Conservation (phyloP, 257 asterid genomes). For the Buddleja alternifolia region DNA sequence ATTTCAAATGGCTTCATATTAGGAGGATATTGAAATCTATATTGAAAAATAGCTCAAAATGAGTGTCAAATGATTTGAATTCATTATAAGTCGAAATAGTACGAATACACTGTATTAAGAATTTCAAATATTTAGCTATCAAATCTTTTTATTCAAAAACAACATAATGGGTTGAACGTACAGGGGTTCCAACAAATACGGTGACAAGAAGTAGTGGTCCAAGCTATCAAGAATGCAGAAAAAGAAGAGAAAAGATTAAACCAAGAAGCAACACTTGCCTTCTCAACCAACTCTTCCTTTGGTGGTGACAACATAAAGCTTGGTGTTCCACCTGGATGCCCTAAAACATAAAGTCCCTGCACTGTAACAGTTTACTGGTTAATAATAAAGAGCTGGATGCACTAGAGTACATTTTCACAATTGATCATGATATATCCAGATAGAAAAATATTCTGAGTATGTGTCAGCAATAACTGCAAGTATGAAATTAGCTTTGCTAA, state of each 20-base stretch:
- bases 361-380: conserved; percentile 41
- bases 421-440: background rate
- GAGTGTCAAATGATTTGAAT: no score
- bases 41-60: no score
- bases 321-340: conserved; percentile 50
- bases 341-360: conserved; percentile 36
- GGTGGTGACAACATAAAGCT: conserved; percentile 53
- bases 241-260: conserved; percentile 19
- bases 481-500: background rate
- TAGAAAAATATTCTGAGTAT: background rate
- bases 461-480: conserved; percentile 8
- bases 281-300: conserved; percentile 66
- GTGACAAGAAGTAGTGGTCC: background rate
- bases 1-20: no score
- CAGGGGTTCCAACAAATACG: background rate
- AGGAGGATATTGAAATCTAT: no score
- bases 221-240: background rate
- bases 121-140: no score
- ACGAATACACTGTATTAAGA: no score
- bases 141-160: no score
- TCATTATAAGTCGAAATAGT: no score
- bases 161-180: background rate
- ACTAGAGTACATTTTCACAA: background rate
- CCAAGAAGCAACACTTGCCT: conserved; percentile 50
- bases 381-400: conserved; percentile 17